Conservation (phyloP, 345 rosid species). For the Eutrema yunnanense region DNA sequence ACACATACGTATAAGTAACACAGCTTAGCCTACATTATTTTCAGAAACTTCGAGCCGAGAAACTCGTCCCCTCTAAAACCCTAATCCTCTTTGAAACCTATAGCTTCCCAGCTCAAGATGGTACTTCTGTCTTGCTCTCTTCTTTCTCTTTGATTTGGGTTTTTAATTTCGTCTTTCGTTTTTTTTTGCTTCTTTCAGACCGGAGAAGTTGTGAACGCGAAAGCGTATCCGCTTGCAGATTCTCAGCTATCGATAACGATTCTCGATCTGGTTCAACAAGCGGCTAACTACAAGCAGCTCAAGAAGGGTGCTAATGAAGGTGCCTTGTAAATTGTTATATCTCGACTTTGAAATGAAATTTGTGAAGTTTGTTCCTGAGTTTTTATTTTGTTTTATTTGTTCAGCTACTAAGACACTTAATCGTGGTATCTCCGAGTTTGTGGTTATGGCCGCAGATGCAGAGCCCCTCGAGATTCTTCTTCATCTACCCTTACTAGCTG, state of each 20-base stretch:
- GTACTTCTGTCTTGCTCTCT: not conserved
- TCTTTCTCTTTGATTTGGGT: not conserved
- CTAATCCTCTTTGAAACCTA: constrained; percentile 18
- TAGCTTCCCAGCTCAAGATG: constrained; percentile 5
- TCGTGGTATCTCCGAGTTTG: constrained; percentile 90
- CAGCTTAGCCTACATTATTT: not conserved
- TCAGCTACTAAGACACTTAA: constrained; percentile 93
- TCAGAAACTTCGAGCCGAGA: not conserved
- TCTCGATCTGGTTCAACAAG: constrained; percentile 90
- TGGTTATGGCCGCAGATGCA: constrained; percentile 78
- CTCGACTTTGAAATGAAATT: not conserved
- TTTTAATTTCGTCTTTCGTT: not conserved
- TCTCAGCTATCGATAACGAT: constrained; percentile 70
- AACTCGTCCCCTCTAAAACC: constrained; percentile 18
- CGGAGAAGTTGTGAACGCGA: constrained; percentile 74
- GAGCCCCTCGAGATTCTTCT: constrained; percentile 90
- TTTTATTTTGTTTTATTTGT: not conserved
- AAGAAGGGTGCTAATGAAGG: constrained; percentile 99
- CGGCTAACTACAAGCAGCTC: constrained; percentile 95
- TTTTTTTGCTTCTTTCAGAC: constrained; percentile 29
- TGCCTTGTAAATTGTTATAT: not conserved
- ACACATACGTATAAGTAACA: not conserved
- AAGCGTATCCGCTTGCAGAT: constrained; percentile 87
- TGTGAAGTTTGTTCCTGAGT: not conserved
- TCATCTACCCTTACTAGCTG: constrained; percentile 74